Evolutionary conservation across 306 rosid genomes (phyloP).

Genomic region (Prunus kanzakura): DNA sequence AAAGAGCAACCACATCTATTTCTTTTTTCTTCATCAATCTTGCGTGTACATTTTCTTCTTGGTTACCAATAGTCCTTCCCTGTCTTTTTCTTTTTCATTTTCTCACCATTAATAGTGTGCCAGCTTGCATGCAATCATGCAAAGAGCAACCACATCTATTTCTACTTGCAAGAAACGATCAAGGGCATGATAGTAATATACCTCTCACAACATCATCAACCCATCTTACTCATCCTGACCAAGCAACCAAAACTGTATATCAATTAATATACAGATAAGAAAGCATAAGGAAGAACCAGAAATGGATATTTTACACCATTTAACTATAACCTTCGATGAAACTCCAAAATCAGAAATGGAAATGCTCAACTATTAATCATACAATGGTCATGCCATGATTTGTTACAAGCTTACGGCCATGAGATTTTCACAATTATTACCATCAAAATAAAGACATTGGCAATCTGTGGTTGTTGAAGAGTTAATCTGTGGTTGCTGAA

Average conservation of each 20-base stretch:
- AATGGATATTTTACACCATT: not conserved
- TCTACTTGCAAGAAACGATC: not conserved
- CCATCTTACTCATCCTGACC: not conserved
- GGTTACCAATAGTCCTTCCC: too few relatives aligned
- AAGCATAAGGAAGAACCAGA: not conserved
- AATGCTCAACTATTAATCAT: not conserved
- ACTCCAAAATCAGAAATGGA: not conserved
- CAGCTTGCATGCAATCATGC: not conserved
- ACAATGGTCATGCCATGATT: not conserved
- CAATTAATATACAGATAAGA: not conserved
- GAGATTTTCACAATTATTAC: not conserved
- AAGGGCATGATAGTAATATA: too few relatives aligned
- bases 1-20: too few relatives aligned
- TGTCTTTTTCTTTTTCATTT: not conserved
- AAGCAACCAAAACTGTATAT: not conserved
- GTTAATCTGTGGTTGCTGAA: slow-evolving; percentile 1
- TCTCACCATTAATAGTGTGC: not conserved
- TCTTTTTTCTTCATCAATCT: too few relatives aligned
- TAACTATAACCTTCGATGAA: not conserved
- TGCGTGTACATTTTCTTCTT: not conserved
- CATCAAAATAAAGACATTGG: not conserved
- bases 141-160: not conserved
- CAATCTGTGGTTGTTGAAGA: slow-evolving; percentile 5
- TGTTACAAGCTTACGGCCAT: not conserved
- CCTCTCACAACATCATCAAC: not conserved